Evolutionary conservation across 306 rosid genomes (phyloP), one percentile per base, ranked within the genome.

Genomic region (Mimosa pudica): DNA sequence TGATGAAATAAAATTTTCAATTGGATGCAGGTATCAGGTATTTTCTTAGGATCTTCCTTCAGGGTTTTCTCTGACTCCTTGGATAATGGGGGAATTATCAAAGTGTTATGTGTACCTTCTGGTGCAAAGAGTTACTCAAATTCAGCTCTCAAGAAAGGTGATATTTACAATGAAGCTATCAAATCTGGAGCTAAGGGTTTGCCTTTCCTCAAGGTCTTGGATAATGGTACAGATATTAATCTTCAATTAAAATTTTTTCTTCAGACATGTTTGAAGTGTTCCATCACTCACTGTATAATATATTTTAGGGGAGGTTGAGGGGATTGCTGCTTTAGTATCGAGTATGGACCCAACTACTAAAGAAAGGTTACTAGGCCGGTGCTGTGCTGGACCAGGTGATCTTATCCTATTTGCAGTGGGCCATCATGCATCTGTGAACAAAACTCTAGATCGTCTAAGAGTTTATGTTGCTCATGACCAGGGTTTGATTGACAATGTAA

Each of bases 121-220:
- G 98, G 96, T 80, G 85, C 92, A 70, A 91, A 89, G 89, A 78
- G 68, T 44, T 95, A 92, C 87, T 92, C 98, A 69, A 95, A 92
- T 76, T 90, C 98, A 17, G 91, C 96, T 76, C 96, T 95, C 79
- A 92, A 92, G 80, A 91, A 95, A 86, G 98, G 98, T 13, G 92
- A 90, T 78, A 79, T 95, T 78, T 95, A 86, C 77, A 85, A 72
- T 55, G 96, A 91, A 84, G 96, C 93, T 45, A 73, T 80, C 77
- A 90, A 86, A 91, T 89, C 97, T 77, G 98, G 98, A 77, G 97
- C 98, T 3, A 92, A 88, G 86, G 97, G 98, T 58, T 95, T 95
- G 76, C 97, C 96, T 83, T 95, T 91, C 84, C 88, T 95, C 82
- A 95, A 92, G 90, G 90, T 95, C 75, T 72, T 85, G 70, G 91